These are phyloP conservation scores for Agapanthus africanus DNA, from an alignment of 106 monocot genomes.

Conservation along the genomic window DNA sequence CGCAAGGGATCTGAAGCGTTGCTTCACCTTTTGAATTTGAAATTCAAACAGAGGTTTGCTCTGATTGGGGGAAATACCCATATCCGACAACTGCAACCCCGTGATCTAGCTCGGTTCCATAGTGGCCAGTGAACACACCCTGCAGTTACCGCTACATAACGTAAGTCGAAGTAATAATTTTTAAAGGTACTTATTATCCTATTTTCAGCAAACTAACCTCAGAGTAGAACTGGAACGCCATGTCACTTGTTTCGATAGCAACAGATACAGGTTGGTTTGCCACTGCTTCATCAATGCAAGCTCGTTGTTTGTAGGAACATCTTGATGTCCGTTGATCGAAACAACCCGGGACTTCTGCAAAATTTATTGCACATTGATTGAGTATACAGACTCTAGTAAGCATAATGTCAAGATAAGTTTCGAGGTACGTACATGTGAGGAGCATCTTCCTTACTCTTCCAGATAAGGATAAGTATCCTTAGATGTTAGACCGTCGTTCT, in stretches of 20 bases:
- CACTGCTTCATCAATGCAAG: constrained; percentile 29
- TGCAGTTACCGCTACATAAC: no score
- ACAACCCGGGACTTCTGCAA: constrained; percentile 1
- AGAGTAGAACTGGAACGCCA: constrained; percentile 43
- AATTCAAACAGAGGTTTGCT: no score
- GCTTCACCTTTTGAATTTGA: no score
- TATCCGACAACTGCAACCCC: no score
- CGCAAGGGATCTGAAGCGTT: no score
- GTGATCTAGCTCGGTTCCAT: no score
- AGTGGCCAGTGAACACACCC: no score
- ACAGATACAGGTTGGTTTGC: constrained; percentile 52
- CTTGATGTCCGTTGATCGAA: constrained; percentile 37
- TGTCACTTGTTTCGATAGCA: constrained; percentile 33
- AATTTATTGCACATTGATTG: neutral
- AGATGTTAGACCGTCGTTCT: constrained; percentile 28
- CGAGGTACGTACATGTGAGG: constrained; percentile 18
- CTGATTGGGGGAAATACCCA: no score
- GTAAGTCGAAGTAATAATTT: no score
- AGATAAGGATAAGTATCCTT: constrained; percentile 37
- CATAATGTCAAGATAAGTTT: neutral
- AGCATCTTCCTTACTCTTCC: constrained; percentile 20
- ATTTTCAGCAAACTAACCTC: no score
- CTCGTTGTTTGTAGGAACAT: constrained; percentile 32
- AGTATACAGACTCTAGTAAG: neutral
- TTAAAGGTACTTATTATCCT: no score